These are phyloP conservation scores for Xylaria scruposa DNA, from an alignment of 495 filamentous ascomycete species.

Conservation along the genomic window DNA sequence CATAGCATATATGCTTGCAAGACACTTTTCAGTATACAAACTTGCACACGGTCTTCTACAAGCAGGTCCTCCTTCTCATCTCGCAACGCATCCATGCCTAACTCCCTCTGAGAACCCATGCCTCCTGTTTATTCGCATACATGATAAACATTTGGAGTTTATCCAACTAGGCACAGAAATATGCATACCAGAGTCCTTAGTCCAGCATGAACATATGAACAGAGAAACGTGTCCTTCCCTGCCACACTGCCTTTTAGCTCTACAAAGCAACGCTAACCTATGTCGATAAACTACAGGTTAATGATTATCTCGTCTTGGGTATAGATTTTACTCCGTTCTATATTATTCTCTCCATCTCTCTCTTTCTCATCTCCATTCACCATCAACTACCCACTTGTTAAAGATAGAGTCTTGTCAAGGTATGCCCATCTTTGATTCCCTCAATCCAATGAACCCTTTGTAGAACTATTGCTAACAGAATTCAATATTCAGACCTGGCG, in stretches of 20 bases:
- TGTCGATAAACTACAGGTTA: not conserved
- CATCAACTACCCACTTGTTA: not conserved
- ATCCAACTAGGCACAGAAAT: not conserved
- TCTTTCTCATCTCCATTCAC: not conserved
- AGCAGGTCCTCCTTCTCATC: not conserved
- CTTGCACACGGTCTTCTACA: not conserved
- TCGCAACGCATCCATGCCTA: constrained; percentile 9
- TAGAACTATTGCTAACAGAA: not conserved
- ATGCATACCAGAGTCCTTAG: not conserved
- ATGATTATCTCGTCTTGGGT: not conserved
- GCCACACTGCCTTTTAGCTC: not conserved
- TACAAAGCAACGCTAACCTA: constrained; percentile 1
- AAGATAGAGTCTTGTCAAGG: not conserved
- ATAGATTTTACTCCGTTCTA: not conserved
- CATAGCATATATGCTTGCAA: not conserved
- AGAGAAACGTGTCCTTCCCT: constrained; percentile 1
- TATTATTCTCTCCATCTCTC: not conserved
- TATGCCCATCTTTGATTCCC: not conserved
- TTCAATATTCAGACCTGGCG: not conserved
- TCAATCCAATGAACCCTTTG: not conserved
- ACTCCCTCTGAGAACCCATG: not conserved
- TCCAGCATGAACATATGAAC: not conserved
- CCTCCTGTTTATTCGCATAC: not conserved
- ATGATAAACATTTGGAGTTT: not conserved
- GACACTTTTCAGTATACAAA: not conserved